These are phyloP conservation scores for Lyophyllum semitale DNA, from an alignment of 768 basidiomycete genomes.

Conservation along the genomic window DNA sequence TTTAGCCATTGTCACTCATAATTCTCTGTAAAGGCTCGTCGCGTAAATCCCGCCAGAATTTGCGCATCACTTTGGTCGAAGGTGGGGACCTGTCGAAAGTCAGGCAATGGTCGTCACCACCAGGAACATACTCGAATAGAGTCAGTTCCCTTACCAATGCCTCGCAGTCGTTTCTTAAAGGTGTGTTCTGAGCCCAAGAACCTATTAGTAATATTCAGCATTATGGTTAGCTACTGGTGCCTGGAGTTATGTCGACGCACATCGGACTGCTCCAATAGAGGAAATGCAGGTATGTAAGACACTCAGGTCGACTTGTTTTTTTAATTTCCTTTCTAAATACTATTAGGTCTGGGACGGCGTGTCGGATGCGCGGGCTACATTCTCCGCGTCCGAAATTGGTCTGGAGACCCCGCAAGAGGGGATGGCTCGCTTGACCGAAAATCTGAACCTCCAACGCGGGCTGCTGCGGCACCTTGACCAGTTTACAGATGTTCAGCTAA, in stretches of 20 bases:
- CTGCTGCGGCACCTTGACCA: constrained; percentile 65
- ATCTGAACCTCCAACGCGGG: constrained; percentile 88
- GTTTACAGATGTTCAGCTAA: constrained; percentile 55
- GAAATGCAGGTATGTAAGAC: constrained; percentile 74
- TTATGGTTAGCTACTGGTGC: constrained; percentile 66
- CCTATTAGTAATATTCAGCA: constrained; percentile 8
- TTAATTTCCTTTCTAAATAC: background rate
- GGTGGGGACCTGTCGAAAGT: constrained; percentile 74
- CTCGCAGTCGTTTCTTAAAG: constrained; percentile 65
- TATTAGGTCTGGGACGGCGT: constrained; percentile 89
- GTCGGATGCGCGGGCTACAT: constrained; percentile 76
- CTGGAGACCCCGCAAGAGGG: constrained; percentile 27
- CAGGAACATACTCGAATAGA: constrained; percentile 72
- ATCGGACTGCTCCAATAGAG: constrained; percentile 71
- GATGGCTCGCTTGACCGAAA: constrained; percentile 90
- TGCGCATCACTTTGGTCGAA: constrained; percentile 78
- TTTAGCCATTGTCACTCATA: constrained; percentile 3
- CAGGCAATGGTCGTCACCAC: constrained; percentile 61
- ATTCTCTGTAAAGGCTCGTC: constrained; percentile 50
- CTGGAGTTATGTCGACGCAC: constrained; percentile 76
- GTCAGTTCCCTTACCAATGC: constrained; percentile 84
- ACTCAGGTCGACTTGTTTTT: background rate
- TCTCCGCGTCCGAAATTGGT: constrained; percentile 56
- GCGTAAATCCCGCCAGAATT: constrained; percentile 45
- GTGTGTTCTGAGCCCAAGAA: constrained; percentile 36